These are phyloP conservation scores for Lanmaoa rubissima DNA, from an alignment of 768 basidiomycete species.

Conservation along the genomic window DNA sequence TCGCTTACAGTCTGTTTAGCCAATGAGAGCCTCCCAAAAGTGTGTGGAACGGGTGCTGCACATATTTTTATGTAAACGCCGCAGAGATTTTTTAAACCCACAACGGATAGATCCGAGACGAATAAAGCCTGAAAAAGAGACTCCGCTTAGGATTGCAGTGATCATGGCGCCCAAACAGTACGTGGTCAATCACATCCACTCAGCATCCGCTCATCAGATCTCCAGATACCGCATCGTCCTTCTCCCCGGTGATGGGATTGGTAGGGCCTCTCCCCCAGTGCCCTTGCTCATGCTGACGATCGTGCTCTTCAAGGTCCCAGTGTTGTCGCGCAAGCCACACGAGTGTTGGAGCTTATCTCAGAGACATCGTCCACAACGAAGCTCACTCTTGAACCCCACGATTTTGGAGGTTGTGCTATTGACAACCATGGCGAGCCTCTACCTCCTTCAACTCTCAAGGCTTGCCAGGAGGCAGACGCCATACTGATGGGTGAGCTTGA, in stretches of 20 bases:
- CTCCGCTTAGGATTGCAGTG: not conserved
- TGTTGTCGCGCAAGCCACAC: conserved; percentile 81
- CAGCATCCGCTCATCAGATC: conserved; percentile 5
- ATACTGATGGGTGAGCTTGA: conserved; percentile 80
- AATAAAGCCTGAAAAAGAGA: not conserved
- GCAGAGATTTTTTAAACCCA: too few species aligned
- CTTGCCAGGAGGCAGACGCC: conserved; percentile 92
- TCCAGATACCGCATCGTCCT: conserved; percentile 82
- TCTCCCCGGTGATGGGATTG: conserved; percentile 97
- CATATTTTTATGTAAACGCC: too few species aligned
- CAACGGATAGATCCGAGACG: too few species aligned
- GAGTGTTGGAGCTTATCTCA: conserved; percentile 74
- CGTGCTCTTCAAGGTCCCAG: conserved; percentile 66
- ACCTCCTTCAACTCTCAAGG: conserved; percentile 79
- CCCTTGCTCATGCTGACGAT: not conserved
- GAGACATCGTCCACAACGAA: conserved; percentile 60
- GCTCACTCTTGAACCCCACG: conserved; percentile 69
- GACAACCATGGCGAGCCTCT: conserved; percentile 84
- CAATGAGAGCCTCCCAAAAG: too few species aligned
- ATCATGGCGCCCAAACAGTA: conserved; percentile 48
- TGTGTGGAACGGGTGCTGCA: too few species aligned
- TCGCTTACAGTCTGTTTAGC: too few species aligned
- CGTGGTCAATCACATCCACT: conserved; percentile 13
- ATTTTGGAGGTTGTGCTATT: conserved; percentile 93
- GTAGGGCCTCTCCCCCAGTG: conserved; percentile 39